phyloP scores from a whole-genome alignment of 106 monocot species.

The Platanthera guangdongensis region DNA sequence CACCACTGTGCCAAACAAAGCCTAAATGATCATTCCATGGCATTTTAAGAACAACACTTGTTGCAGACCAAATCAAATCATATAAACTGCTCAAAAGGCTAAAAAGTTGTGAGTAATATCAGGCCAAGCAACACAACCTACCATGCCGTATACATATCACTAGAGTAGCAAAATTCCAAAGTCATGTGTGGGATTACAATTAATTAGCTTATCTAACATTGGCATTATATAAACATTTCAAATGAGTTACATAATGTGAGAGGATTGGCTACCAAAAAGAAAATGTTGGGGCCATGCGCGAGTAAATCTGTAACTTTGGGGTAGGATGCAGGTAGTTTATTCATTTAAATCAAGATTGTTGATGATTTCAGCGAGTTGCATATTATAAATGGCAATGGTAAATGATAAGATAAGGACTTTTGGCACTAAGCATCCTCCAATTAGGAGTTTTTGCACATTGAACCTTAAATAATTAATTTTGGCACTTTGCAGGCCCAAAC shows the following conservation, averaged over 20 bases:
- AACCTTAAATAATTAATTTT: too few species aligned
- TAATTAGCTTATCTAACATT: not conserved
- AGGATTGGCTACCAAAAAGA: not conserved
- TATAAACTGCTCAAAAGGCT: not conserved
- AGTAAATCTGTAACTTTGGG: not conserved
- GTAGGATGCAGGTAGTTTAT: too few species aligned
- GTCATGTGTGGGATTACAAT: not conserved
- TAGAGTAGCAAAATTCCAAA: not conserved
- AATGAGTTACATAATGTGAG: not conserved
- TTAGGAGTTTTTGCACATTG: too few species aligned
- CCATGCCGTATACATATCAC: not conserved
- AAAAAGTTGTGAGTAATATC: not conserved
- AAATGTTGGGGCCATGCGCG: not conserved
- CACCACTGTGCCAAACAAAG: not conserved
- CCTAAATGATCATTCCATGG: not conserved
- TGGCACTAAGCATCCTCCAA: too few species aligned
- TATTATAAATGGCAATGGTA: too few species aligned
- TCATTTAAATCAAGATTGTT: too few species aligned
- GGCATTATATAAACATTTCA: not conserved
- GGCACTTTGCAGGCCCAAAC: too few species aligned
- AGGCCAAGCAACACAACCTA: not conserved
- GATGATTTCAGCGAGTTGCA: too few species aligned
- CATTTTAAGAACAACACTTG: not conserved
- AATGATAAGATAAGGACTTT: too few species aligned
- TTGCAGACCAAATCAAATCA: not conserved